Evolutionary conservation across 2,329 filamentous ascomycete genomes (phyloP).

Genomic region (Pseudocercospora ulei): DNA sequence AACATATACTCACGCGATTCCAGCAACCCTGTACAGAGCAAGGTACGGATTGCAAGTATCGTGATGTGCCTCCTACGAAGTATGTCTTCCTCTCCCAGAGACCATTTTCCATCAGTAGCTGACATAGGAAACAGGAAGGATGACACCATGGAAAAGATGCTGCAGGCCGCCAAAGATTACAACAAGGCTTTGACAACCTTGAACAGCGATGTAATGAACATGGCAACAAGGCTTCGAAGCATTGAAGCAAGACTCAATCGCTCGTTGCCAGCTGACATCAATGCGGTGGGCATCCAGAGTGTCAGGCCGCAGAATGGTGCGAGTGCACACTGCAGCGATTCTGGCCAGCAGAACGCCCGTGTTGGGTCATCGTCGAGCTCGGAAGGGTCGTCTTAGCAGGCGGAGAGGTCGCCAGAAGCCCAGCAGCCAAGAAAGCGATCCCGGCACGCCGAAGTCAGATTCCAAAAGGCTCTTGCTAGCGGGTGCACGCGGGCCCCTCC

Average conservation of each 20-base stretch:
- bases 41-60: constrained; percentile 20
- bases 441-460: no score
- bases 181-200: constrained; percentile 18
- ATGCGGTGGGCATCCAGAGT: no score
- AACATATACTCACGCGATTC: no score
- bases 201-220: constrained; percentile 17
- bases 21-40: constrained; percentile 20
- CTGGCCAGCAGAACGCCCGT: no score
- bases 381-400: no score
- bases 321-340: no score
- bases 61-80: constrained; percentile 22
- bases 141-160: constrained; percentile 20
- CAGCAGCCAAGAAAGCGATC: no score
- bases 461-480: no score
- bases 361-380: no score
- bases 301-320: no score
- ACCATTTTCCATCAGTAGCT: constrained; percentile 4
- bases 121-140: constrained; percentile 18
- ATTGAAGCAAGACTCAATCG: constrained; percentile 19
- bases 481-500: no score
- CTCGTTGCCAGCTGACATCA: constrained; percentile 6
- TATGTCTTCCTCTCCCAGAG: constrained; percentile 7
- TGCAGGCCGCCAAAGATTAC: constrained; percentile 20
- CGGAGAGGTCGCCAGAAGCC: no score
- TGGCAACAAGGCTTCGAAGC: constrained; percentile 17